These are phyloP conservation scores for Mucor irregularis DNA, from an alignment of 371 early-diverging fungal species.

Conservation along the genomic window DNA sequence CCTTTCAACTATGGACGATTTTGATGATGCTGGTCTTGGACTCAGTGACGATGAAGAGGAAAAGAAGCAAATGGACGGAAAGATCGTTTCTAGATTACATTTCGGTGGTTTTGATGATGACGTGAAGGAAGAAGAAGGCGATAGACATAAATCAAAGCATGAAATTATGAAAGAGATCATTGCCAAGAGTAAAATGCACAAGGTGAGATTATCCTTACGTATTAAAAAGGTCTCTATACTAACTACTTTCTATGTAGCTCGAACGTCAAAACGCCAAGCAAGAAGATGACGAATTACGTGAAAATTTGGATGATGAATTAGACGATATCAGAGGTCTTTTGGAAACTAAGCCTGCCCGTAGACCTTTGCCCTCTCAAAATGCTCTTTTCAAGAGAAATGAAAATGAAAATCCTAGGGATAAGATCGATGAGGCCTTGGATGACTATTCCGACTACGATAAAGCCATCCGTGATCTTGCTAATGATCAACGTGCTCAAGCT, in stretches of 20 bases:
- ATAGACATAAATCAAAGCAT: slow-evolving; percentile 75
- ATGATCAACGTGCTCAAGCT: slow-evolving; percentile 84
- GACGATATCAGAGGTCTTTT: slow-evolving; percentile 79
- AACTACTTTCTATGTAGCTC: too few relatives aligned
- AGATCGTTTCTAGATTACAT: slow-evolving; percentile 73
- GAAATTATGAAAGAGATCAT: slow-evolving; percentile 98
- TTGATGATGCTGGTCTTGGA: slow-evolving; percentile 68
- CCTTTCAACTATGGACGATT: slow-evolving; percentile 80
- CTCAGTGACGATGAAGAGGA: slow-evolving; percentile 69
- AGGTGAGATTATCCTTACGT: too few relatives aligned
- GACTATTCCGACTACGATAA: slow-evolving; percentile 72
- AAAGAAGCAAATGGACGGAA: slow-evolving; percentile 56
- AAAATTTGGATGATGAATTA: slow-evolving; percentile 87
- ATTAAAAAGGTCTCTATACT: neutral
- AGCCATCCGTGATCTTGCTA: slow-evolving; percentile 75
- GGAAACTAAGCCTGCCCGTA: slow-evolving; percentile 37
- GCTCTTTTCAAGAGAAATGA: slow-evolving; percentile 38
- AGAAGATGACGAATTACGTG: slow-evolving; percentile 75
- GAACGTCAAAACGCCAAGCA: slow-evolving; percentile 87
- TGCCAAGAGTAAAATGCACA: slow-evolving; percentile 93
- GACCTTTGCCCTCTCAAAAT: slow-evolving; percentile 49
- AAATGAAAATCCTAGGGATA: slow-evolving; percentile 17
- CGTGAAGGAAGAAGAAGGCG: slow-evolving; percentile 40
- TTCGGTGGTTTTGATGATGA: slow-evolving; percentile 88
- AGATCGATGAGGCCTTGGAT: slow-evolving; percentile 24